Base-by-base conservation (phyloP, 768 basidiomycete genomes). In the Hygrophoropsis aurantiaca region DNA sequence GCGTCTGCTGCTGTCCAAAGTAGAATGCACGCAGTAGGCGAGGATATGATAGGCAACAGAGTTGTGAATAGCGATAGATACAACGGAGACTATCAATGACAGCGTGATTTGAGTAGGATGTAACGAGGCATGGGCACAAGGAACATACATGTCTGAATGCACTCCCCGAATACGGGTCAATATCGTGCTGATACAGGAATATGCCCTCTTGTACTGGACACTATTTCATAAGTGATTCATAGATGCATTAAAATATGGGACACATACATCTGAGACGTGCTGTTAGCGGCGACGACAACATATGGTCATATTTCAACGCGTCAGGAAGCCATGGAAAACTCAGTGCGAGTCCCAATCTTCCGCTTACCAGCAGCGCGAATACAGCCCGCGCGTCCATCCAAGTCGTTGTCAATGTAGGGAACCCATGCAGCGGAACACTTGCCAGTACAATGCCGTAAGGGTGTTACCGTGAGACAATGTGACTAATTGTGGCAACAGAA, bases 131-230 rank as follows among this genome's bases (percentile, higher is more conserved):
- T n/a, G 39, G 11, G 26, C 27, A 27, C 4, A 42, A 32, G 10
- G 10, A 7, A 53, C 87, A 50, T 67, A 94, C 94, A 66, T 95
- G 93, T 59, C 85, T 79, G 61, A 95, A 91, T 9, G 83, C 69
- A 5, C 90, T 89, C 33, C 92, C 94, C 47, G 85, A 78, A 56
- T 97, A 97, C 24, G 94, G 94, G 61, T 94, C 81, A 19, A 90
- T 70, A n/a, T 81, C 83, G 67, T 87, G 72, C 34, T 76, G 71
- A 52, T 84, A 85, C 13, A 97, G 77, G 67, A 85, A 92, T 4
- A 95, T 75, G 15, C 94, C 94, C 67, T 97, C 95, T 60, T 84
- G 82, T 49, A 98, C 95, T 97, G 52, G 35, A 40, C 42, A 16
- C 51, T 48, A 55, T 43, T 53, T 47, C 56, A 58, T 38, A 33